Evolutionary conservation across 345 rosid genomes (phyloP), one percentile per base, ranked within the genome.

Genomic region (Boechera stricta): DNA sequence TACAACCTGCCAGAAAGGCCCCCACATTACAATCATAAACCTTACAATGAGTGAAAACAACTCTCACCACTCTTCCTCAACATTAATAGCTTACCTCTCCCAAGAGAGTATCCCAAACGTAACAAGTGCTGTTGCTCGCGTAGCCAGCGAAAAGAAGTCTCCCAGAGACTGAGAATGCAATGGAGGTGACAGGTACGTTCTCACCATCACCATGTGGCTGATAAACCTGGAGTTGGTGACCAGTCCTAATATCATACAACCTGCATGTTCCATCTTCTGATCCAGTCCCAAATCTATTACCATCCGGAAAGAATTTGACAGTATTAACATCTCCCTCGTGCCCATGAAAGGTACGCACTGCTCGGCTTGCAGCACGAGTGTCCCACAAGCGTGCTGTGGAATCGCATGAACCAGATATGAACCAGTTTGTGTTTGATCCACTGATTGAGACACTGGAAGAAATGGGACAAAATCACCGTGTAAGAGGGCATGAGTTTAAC

Each of bases 201-300:
- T 89, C 97, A 68, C 75, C 81, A 64, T 77, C 85, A 65, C 76
- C 72, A 35, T 77, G 86, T 74, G 81, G 89, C 77, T 86, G 90
- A 81, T 90, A 96, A 5, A 86, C 93, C 77, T 92, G 98, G 69
- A 96, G 90, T 69, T 91, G 91, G 74, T 93, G 99, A 63, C 99
- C 97, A 32, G 97, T 95, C 73, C 98, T 90, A 44, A 92, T 84
- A 69, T 96, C 99, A 84, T 88, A 93, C 73, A 96, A 72, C 83
- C 95, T 85, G 86, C 99, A 96, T 49, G 97, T 91, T 78, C 99
- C 99, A 75, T 96, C 98, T 29, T 86, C 93, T 18, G 96, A 93
- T 18, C 99, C 99, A 24, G 98, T 91, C 79, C 94, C 99, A 80
- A 96, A 93, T 84, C 93, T 88, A 78, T 90, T 69, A 57, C 98